Evolutionary conservation across 2,329 filamentous ascomycete genomes (phyloP).

Genomic region (Aspergillus clavatus): DNA sequence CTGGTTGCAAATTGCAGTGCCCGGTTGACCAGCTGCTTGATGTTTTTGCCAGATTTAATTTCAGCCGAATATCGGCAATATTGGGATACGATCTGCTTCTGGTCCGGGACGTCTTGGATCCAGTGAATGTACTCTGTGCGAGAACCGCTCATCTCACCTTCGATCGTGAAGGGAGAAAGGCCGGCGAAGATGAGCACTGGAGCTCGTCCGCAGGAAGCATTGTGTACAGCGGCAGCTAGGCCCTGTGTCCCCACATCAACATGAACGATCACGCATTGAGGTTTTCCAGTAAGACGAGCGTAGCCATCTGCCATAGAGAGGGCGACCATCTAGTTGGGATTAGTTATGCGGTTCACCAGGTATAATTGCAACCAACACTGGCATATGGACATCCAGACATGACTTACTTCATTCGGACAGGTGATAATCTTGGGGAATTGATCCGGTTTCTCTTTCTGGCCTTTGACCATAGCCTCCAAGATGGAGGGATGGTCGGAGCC

Average conservation of each 20-base stretch:
- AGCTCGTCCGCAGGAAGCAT: slow-evolving; percentile 67
- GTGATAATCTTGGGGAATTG: slow-evolving; percentile 70
- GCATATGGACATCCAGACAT: too few relatives aligned
- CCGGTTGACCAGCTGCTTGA: slow-evolving; percentile 85
- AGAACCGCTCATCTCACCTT: slow-evolving; percentile 72
- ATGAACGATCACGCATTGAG: slow-evolving; percentile 73
- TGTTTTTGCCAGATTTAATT: slow-evolving; percentile 76
- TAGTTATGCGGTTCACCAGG: slow-evolving; percentile 11
- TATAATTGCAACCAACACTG: too few relatives aligned
- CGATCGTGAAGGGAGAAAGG: slow-evolving; percentile 68
- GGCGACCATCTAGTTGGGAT: slow-evolving; percentile 64
- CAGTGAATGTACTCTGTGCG: slow-evolving; percentile 82
- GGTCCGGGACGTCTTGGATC: slow-evolving; percentile 79
- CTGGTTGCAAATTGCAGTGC: slow-evolving; percentile 76
- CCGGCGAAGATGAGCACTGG: slow-evolving; percentile 76
- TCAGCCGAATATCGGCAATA: slow-evolving; percentile 82
- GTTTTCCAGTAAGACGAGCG: slow-evolving; percentile 64
- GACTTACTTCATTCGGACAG: slow-evolving; percentile 68
- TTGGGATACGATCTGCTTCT: slow-evolving; percentile 73
- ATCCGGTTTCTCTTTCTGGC: slow-evolving; percentile 60
- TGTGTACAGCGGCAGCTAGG: slow-evolving; percentile 72
- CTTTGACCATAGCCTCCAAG: slow-evolving; percentile 75
- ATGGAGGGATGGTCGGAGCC: slow-evolving; percentile 65
- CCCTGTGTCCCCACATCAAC: slow-evolving; percentile 80
- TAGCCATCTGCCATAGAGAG: slow-evolving; percentile 82